Base-by-base conservation (phyloP, 23 red algal genomes). In the Gracilariopsis chorda region DNA sequence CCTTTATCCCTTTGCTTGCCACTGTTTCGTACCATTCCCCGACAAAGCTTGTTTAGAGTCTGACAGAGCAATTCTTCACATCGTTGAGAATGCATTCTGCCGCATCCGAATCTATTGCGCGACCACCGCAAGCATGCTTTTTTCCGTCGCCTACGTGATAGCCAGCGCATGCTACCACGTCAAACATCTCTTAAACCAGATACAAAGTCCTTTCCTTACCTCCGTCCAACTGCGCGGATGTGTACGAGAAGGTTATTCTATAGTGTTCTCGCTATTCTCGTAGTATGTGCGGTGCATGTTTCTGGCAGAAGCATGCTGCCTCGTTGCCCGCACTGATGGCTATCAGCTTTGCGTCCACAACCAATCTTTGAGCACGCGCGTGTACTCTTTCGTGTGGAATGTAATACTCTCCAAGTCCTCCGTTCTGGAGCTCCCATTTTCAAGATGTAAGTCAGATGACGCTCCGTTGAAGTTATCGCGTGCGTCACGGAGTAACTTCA, bases 61-160 rank as follows among this genome's bases (percentile, higher is more conserved):
- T n/a, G n/a, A n/a, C n/a, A n/a, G n/a, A n/a, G n/a, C n/a, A n/a
- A n/a, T n/a, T n/a, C n/a, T n/a, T n/a, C n/a, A n/a, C n/a, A n/a
- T n/a, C n/a, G n/a, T n/a, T n/a, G n/a, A n/a, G n/a, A n/a, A n/a
- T n/a, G n/a, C n/a, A n/a, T n/a, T n/a, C n/a, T n/a, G n/a, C n/a
- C n/a, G n/a, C n/a, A n/a, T 72, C 92, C 92, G 41, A 94, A 61
- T 39, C 78, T 94, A 11, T 45, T 94, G 71, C 71, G 77, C 36
- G 88, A 94, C 70, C 43, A 82, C 37, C 92, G 92, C 57, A 94
- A 79, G 61, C 92, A 94, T 71, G 92, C 83, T 30, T 94, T 94
- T 72, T 83, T 88, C 28, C 76, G 69, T 58, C 91, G 91, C 24
- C 28, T 87, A 44, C 80, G 73, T 21, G 69, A 87, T 11, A 94